A percentile compares a stretch with the other conserved stretches of the same genome.
These are phyloP conservation scores for Dothiorella sarmentorum DNA, from an alignment of 2,329 filamentous ascomycete species.

Conservation along the genomic window DNA sequence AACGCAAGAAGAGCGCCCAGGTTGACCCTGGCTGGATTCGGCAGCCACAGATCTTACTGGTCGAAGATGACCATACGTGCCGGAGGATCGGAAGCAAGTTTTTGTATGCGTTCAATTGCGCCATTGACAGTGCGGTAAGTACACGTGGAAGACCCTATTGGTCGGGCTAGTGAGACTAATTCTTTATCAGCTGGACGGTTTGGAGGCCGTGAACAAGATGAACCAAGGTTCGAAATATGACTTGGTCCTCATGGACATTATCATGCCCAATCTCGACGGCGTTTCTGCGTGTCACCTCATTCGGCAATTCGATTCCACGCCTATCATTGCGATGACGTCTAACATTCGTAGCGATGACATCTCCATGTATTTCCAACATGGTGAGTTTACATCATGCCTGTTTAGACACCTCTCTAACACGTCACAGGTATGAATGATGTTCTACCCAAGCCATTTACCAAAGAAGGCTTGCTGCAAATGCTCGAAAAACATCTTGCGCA, in stretches of 20 bases:
- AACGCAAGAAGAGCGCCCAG: conserved; percentile 58
- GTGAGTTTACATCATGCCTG: conserved; percentile 50
- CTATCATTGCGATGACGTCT: conserved; percentile 97
- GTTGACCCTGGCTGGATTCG: conserved; percentile 63
- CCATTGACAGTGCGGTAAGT: conserved; percentile 62
- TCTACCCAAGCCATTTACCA: conserved; percentile 92
- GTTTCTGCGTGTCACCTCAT: conserved; percentile 94
- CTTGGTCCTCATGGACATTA: conserved; percentile 61
- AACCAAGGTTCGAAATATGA: conserved; percentile 63
- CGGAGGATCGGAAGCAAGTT: conserved; percentile 66
- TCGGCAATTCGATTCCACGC: conserved; percentile 77
- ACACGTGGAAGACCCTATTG: too few relatives aligned
- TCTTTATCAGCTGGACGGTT: conserved; percentile 65
- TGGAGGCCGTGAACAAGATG: conserved; percentile 88
- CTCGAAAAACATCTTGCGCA: conserved; percentile 86
- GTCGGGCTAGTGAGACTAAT: conserved; percentile 33
- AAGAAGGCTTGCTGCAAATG: conserved; percentile 72
- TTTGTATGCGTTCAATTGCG: conserved; percentile 61
- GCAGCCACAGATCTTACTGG: conserved; percentile 77
- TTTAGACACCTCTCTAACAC: background rate
- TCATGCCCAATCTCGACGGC: conserved; percentile 95
- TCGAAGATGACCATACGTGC: conserved; percentile 74
- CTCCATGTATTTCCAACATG: conserved; percentile 94
- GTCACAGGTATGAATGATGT: conserved; percentile 93
- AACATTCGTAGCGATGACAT: conserved; percentile 97